Evolutionary conservation across 2,329 filamentous ascomycete genomes (phyloP).

Genomic region (Cordyceps cateniannulata): DNA sequence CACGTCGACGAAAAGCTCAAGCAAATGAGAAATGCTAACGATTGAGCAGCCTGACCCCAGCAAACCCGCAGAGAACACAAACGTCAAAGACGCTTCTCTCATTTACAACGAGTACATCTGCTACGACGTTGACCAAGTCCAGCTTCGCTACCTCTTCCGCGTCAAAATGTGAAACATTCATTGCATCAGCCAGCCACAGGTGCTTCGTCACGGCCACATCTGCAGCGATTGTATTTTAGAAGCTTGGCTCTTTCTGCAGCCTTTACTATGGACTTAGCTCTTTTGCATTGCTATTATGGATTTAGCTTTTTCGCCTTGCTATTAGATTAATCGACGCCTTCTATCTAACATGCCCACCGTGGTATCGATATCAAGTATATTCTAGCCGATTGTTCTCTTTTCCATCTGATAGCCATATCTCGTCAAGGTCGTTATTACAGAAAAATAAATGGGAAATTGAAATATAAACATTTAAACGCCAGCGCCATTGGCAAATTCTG

Average conservation of each 20-base stretch:
- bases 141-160: constrained; percentile 62
- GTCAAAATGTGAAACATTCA: constrained; percentile 46
- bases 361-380: neutral
- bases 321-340: neutral
- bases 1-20: neutral
- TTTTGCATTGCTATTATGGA: neutral
- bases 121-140: constrained; percentile 64
- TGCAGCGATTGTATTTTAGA: neutral
- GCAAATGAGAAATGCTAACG: neutral
- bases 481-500: constrained; percentile 27
- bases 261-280: too few relatives aligned
- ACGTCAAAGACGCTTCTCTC: constrained; percentile 39
- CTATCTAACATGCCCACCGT: neutral
- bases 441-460: neutral
- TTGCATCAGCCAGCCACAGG: neutral
- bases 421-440: neutral
- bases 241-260: neutral
- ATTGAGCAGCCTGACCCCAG: constrained; percentile 41
- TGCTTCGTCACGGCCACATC: neutral
- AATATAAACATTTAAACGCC: constrained; percentile 20
- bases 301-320: neutral
- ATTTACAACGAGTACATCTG: constrained; percentile 69
- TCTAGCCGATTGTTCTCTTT: neutral
- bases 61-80: constrained; percentile 40
- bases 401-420: neutral